Conservation (phyloP, 2,329 filamentous ascomycete species). For the Trichoderma polysporum region DNA sequence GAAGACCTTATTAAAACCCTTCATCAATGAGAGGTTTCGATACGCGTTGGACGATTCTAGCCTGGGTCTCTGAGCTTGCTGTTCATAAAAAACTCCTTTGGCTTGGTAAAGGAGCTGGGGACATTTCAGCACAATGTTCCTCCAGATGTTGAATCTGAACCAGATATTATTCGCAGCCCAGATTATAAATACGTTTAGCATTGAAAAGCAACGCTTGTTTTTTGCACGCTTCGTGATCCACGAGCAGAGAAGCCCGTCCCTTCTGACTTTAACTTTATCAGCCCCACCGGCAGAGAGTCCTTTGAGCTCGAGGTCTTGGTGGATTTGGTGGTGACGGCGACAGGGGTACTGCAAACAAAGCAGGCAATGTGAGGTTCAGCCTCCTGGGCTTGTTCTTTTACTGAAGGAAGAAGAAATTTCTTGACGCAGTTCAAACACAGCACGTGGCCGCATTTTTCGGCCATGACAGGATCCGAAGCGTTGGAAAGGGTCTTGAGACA, state of each 20-base stretch:
- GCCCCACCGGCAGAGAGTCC: slow-evolving; percentile 63
- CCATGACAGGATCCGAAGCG: slow-evolving; percentile 75
- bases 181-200: slow-evolving; percentile 49
- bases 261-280: slow-evolving; percentile 79
- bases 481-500: slow-evolving; percentile 84
- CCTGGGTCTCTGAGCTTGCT: not conserved
- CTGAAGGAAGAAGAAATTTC: slow-evolving; percentile 71
- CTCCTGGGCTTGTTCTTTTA: slow-evolving; percentile 40
- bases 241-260: slow-evolving; percentile 90
- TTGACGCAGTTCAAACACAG: slow-evolving; percentile 81
- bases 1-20: not conserved
- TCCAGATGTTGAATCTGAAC: not conserved
- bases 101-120: not conserved
- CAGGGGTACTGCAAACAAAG: slow-evolving; percentile 81
- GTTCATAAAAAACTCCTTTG: not conserved
- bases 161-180: not conserved
- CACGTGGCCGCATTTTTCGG: slow-evolving; percentile 89
- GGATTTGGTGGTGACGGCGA: slow-evolving; percentile 62
- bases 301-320: slow-evolving; percentile 45
- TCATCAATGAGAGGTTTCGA: not conserved
- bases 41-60: not conserved
- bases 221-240: slow-evolving; percentile 81
- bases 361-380: slow-evolving; percentile 56
- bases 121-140: not conserved
- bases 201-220: slow-evolving; percentile 76